These are phyloP conservation scores for Fonsecaea pedrosoi DNA, from an alignment of 2,329 filamentous ascomycete genomes.

Conservation along the genomic window DNA sequence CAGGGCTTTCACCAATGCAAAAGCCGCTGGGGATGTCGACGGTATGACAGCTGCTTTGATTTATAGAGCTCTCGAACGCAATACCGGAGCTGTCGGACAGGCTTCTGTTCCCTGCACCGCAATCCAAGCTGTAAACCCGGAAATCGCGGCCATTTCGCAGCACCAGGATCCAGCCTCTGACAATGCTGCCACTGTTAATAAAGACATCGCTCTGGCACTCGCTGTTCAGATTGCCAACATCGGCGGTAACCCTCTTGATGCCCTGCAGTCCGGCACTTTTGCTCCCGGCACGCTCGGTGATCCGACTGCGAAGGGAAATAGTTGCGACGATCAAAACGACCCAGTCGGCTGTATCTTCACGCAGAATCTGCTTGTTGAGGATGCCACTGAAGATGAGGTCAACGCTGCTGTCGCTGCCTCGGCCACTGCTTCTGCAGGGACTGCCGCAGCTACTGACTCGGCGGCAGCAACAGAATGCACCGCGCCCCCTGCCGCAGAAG, in stretches of 20 bases:
- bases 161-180: slow-evolving; percentile 72
- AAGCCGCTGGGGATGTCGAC: slow-evolving; percentile 58
- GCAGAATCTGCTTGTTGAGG: slow-evolving; percentile 60
- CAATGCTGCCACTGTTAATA: slow-evolving; percentile 64
- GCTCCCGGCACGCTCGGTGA: slow-evolving; percentile 64
- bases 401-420: slow-evolving; percentile 54
- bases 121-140: slow-evolving; percentile 66
- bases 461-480: slow-evolving; percentile 17
- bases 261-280: slow-evolving; percentile 69
- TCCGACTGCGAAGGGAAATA: slow-evolving; percentile 59
- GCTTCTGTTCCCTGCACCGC: slow-evolving; percentile 64
- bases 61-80: slow-evolving; percentile 64
- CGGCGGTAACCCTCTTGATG: slow-evolving; percentile 67
- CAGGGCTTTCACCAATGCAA: slow-evolving; percentile 67
- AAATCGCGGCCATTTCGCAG: slow-evolving; percentile 68
- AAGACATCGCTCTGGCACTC: slow-evolving; percentile 65
- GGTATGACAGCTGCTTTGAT: slow-evolving; percentile 63
- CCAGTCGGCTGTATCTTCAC: slow-evolving; percentile 63
- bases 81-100: slow-evolving; percentile 64
- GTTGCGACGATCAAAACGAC: slow-evolving; percentile 58
- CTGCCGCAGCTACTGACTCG: slow-evolving; percentile 25
- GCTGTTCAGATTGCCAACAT: slow-evolving; percentile 66
- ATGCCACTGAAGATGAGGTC: slow-evolving; percentile 61
- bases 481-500: slow-evolving; percentile 4
- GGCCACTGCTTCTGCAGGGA: slow-evolving; percentile 28